Conservation (phyloP, 1,284 basidiomycete species). For the Puccinia triticina region DNA sequence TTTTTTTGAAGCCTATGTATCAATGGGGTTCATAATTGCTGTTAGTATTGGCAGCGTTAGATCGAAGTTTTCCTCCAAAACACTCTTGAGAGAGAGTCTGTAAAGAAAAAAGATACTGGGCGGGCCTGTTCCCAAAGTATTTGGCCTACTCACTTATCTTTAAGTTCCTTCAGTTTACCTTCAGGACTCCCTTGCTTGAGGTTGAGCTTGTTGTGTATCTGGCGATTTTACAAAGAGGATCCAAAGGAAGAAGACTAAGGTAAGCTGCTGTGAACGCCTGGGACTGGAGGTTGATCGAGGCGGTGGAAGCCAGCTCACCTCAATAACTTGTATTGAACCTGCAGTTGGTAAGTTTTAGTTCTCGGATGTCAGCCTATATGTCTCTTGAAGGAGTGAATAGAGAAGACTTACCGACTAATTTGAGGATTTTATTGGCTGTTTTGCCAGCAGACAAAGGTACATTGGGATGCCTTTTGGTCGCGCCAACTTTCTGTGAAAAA, state of each 20-base stretch:
- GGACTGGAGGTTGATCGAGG: neutral
- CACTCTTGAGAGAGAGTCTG: too few relatives aligned
- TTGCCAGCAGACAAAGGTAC: neutral
- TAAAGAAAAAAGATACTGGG: too few relatives aligned
- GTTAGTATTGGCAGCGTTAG: too few relatives aligned
- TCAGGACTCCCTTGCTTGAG: neutral
- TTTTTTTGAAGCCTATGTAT: neutral
- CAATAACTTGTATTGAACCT: neutral
- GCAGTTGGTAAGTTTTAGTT: neutral
- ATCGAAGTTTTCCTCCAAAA: too few relatives aligned
- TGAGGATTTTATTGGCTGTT: conserved; percentile 11
- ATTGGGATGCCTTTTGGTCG: neutral
- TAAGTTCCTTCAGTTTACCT: neutral
- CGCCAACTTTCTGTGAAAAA: neutral
- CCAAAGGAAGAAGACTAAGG: neutral
- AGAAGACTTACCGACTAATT: neutral
- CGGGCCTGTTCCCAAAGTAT: too few relatives aligned
- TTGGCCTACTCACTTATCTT: neutral
- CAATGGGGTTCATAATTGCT: too few relatives aligned
- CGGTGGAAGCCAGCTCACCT: neutral
- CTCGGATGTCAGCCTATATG: neutral
- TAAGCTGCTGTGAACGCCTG: too few relatives aligned
- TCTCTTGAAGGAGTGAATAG: neutral
- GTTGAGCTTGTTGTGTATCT: neutral
- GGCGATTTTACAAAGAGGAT: neutral